A percentile compares a stretch with the other conserved stretches of the same genome.
Conservation (phyloP, 2,329 filamentous ascomycete species). For the Xylaria polymorpha region DNA sequence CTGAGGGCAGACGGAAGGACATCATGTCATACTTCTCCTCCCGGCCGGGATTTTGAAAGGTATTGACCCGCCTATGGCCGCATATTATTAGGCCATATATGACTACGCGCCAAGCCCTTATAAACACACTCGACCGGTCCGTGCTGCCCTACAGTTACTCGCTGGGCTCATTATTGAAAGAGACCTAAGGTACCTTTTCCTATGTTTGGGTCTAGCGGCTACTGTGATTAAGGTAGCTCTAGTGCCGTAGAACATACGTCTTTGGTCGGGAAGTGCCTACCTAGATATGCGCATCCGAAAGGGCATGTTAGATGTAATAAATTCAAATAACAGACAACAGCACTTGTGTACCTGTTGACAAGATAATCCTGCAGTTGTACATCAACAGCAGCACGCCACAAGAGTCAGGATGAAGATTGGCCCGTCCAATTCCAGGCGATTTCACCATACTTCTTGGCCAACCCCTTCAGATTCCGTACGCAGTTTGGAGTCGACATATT, state of each 20-base stretch:
- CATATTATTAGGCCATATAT: conserved; percentile 51
- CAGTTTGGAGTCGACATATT: conserved; percentile 44
- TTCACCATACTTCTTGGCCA: conserved; percentile 41
- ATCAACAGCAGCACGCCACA: conserved; percentile 37
- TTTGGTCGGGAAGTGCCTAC: conserved; percentile 36
- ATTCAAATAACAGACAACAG: conserved; percentile 34
- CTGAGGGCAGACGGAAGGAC: conserved; percentile 73
- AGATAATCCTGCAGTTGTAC: conserved; percentile 43
- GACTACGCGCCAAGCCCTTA: conserved; percentile 49
- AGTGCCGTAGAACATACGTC: conserved; percentile 40
- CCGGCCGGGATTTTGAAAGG: conserved; percentile 65
- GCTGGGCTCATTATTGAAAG: conserved; percentile 25
- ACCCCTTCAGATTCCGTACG: conserved; percentile 45
- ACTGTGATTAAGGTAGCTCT: conserved; percentile 30
- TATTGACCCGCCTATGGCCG: conserved; percentile 50
- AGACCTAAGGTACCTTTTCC: conserved; percentile 36
- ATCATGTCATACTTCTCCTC: conserved; percentile 73
- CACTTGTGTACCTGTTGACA: conserved; percentile 40
- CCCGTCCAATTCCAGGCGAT: conserved; percentile 39
- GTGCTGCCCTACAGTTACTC: conserved; percentile 33
- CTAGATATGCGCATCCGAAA: conserved; percentile 38
- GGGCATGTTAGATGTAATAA: conserved; percentile 37
- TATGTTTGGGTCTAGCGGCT: conserved; percentile 32
- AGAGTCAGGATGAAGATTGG: conserved; percentile 37
- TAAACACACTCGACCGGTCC: conserved; percentile 43